Percentiles rank a stretch among this genome's conserved stretches.
These are phyloP conservation scores for Peltaster fructicola DNA, from an alignment of 2,329 filamentous ascomycete genomes.

Conservation along the genomic window DNA sequence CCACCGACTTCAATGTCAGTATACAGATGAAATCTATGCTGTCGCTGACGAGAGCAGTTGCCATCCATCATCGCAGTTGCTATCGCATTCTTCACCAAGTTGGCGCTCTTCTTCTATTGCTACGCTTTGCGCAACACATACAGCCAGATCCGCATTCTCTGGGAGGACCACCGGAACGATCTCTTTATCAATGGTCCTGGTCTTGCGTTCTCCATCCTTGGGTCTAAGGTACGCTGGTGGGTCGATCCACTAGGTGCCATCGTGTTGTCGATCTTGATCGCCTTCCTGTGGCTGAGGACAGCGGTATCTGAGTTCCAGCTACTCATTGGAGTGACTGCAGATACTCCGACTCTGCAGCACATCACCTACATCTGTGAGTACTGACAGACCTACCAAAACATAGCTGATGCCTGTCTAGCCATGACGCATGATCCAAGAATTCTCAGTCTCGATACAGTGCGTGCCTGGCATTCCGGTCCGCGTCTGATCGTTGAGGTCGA, in stretches of 20 bases:
- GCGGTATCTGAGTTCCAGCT: constrained; percentile 81
- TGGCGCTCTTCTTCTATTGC: constrained; percentile 75
- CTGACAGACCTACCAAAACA: constrained; percentile 3
- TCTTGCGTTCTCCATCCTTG: constrained; percentile 80
- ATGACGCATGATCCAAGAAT: constrained; percentile 78
- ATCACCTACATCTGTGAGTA: constrained; percentile 75
- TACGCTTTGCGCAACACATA: constrained; percentile 82
- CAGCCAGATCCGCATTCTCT: constrained; percentile 77
- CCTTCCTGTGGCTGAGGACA: constrained; percentile 64
- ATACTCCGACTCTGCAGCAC: constrained; percentile 72
- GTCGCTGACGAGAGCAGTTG: constrained; percentile 41
- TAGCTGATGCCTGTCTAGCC: no score
- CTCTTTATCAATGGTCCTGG: constrained; percentile 84
- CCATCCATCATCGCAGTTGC: constrained; percentile 73
- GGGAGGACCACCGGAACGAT: constrained; percentile 95
- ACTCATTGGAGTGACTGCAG: constrained; percentile 74
- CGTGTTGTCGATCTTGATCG: constrained; percentile 61
- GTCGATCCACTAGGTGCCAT: constrained; percentile 87
- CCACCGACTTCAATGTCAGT: constrained; percentile 4
- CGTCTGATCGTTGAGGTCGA: constrained; percentile 90
- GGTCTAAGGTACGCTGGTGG: constrained; percentile 81
- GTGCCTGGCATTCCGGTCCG: constrained; percentile 79
- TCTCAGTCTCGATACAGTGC: constrained; percentile 79
- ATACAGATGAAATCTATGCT: background rate
- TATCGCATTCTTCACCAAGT: constrained; percentile 71